These are phyloP conservation scores for Cucurbita ficifolia DNA, from an alignment of 306 rosid species.

Conservation along the genomic window DNA sequence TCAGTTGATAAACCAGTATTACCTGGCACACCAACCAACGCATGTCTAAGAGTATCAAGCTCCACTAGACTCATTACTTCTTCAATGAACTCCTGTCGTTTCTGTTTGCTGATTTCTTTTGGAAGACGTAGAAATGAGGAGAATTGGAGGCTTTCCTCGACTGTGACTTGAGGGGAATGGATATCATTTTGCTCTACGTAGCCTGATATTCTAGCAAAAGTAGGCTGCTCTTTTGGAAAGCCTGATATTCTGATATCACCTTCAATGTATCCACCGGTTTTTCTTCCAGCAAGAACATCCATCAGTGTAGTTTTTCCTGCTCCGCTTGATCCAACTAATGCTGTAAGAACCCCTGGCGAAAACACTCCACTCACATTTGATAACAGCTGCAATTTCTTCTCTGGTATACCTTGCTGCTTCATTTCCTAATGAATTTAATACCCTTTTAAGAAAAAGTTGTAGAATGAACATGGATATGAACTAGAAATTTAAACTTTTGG, in stretches of 20 bases:
- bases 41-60: constrained; percentile 54
- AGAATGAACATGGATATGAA: not conserved
- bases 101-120: constrained; percentile 45
- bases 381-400: constrained; percentile 61
- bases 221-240: constrained; percentile 56
- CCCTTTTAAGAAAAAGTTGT: not conserved
- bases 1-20: constrained; percentile 79
- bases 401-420: constrained; percentile 53
- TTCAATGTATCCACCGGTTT: constrained; percentile 84
- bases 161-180: constrained; percentile 86
- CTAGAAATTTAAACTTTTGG: not conserved
- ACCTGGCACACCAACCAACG: constrained; percentile 88
- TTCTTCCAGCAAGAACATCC: constrained; percentile 95
- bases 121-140: constrained; percentile 81
- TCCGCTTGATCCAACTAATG: constrained; percentile 86
- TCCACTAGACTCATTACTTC: constrained; percentile 75
- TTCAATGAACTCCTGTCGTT: constrained; percentile 71
- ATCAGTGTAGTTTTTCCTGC: constrained; percentile 92
- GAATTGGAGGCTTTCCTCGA: constrained; percentile 73
- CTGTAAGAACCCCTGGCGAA: constrained; percentile 89
- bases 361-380: constrained; percentile 68
- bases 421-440: constrained; percentile 29
- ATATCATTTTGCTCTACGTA: constrained; percentile 93
- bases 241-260: constrained; percentile 78
- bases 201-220: constrained; percentile 81